Conservation (phyloP, 805 yeast genomes). For the Candida chauliodis region DNA sequence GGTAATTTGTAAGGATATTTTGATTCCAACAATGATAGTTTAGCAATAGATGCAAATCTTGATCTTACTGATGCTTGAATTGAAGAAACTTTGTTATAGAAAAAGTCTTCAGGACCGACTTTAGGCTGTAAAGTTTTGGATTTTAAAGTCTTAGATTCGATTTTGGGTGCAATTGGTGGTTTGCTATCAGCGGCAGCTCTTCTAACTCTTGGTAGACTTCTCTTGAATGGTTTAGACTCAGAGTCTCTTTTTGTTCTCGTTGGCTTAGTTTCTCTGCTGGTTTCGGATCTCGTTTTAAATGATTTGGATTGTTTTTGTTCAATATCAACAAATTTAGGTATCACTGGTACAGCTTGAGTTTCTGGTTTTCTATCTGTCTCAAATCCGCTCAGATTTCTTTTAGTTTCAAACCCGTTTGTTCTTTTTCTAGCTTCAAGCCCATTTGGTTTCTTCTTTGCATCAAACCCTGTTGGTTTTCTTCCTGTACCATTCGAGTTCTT, state of each 20-base stretch:
- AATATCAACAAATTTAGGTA: background rate
- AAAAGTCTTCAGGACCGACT: constrained; percentile 21
- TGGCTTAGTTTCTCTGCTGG: background rate
- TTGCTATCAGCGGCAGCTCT: background rate
- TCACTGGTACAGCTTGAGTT: background rate
- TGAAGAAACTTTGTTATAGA: constrained; percentile 36
- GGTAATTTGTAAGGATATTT: constrained; percentile 42
- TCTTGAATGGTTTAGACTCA: constrained; percentile 1
- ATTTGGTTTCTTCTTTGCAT: background rate
- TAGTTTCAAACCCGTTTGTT: background rate
- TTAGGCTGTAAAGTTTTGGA: constrained; percentile 7
- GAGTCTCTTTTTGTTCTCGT: background rate
- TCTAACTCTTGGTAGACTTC: background rate
- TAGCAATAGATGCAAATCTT: constrained; percentile 39
- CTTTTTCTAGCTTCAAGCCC: background rate
- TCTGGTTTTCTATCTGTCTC: background rate
- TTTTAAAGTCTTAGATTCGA: constrained; percentile 8
- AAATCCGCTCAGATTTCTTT: background rate
- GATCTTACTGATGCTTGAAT: constrained; percentile 24
- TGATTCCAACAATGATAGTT: constrained; percentile 33
- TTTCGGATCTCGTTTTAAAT: constrained; percentile 3
- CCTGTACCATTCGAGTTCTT: background rate
- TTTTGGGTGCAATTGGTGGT: constrained; percentile 7
- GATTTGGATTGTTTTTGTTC: constrained; percentile 1
- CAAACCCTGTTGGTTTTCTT: background rate